Conservation (phyloP, 176 grass and related monocot species). For the Oryza glaberrima region DNA sequence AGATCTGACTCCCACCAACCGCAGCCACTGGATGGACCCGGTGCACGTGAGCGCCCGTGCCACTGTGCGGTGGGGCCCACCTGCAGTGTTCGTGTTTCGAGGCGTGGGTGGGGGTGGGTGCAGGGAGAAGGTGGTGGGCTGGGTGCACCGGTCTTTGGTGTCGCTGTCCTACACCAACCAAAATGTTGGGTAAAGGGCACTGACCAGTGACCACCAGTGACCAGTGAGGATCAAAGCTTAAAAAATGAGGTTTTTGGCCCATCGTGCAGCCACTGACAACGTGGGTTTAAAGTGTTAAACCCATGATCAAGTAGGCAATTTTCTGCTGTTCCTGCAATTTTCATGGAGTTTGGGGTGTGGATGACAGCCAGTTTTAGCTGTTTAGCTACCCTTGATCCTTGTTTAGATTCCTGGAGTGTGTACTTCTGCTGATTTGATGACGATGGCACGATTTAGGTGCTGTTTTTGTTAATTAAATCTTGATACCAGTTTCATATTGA, state of each 20-base stretch:
- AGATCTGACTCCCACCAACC: constrained; percentile 51
- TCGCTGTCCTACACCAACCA: constrained; percentile 52
- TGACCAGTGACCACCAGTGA: constrained; percentile 36
- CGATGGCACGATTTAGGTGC: neutral
- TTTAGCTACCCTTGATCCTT: neutral
- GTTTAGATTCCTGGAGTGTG: neutral
- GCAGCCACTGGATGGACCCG: neutral
- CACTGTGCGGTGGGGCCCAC: neutral
- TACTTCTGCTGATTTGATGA: neutral
- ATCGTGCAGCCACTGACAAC: neutral
- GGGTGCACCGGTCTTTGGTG: neutral
- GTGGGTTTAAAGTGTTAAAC: too few species aligned
- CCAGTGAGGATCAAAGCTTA: constrained; percentile 12
- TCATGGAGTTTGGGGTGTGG: constrained; percentile 14
- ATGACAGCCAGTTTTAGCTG: neutral
- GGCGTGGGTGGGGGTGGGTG: constrained; percentile 19
- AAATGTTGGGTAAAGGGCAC: constrained; percentile 23
- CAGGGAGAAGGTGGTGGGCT: neutral
- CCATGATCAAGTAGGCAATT: too few species aligned
- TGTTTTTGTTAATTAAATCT: neutral
- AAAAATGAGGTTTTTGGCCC: neutral
- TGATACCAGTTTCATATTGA: too few species aligned
- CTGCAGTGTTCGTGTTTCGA: fast-evolving
- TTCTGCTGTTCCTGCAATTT: neutral
- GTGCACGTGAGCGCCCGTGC: neutral